phyloP scores from a whole-genome alignment of 192 early-diverging fungal species.

The Gryganskiella cystojenkinii region DNA sequence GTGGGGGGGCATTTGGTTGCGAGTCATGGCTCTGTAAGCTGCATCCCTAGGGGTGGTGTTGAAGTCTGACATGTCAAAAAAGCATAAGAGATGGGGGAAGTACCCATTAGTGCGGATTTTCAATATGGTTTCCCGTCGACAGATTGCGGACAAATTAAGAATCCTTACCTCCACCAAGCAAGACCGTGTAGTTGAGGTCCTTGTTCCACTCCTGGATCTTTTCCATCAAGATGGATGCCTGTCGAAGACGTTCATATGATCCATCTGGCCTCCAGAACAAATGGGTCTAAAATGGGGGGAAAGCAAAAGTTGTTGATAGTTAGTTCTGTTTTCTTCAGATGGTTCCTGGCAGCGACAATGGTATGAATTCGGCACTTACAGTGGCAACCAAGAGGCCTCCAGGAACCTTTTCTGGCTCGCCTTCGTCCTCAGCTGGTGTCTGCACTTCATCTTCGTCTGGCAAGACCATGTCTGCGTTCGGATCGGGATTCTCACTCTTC shows the following conservation, averaged over 20 bases:
- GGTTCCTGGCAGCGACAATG: background rate
- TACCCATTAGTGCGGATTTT: background rate
- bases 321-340: background rate
- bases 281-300: constrained; percentile 27
- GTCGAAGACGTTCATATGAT: constrained; percentile 50
- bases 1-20: constrained; percentile 55
- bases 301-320: background rate
- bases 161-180: constrained; percentile 47
- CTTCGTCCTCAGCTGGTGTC: background rate
- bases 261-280: constrained; percentile 53
- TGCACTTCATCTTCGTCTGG: constrained; percentile 21
- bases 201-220: constrained; percentile 46
- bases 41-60: constrained; percentile 71
- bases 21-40: constrained; percentile 63
- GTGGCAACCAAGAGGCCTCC: constrained; percentile 47
- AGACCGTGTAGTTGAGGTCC: constrained; percentile 28
- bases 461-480: constrained; percentile 47
- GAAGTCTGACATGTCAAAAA: constrained; percentile 47
- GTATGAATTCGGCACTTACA: constrained; percentile 2
- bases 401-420: background rate
- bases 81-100: background rate
- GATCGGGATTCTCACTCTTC: constrained; percentile 32
- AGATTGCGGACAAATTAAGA: too few relatives aligned
- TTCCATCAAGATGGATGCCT: constrained; percentile 40
- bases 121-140: background rate